Conservation (phyloP, 495 filamentous ascomycete species). For the Xylaria flabelliformis region DNA sequence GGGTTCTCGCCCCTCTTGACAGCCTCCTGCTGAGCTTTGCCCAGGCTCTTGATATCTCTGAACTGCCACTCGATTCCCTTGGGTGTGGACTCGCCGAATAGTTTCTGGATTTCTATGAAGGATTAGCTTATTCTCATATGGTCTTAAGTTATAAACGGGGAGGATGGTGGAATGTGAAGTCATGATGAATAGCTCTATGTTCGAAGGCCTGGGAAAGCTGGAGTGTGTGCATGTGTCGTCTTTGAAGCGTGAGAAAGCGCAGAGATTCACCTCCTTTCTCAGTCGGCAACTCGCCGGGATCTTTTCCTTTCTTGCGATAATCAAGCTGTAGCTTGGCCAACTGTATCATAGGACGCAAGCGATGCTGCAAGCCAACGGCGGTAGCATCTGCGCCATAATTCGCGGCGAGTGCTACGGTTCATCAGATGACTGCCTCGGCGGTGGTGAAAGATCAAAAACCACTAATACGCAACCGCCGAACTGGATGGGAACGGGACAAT, state of each 20-base stretch:
- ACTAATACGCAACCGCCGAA: neutral
- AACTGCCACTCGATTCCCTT: constrained; percentile 56
- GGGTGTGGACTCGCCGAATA: constrained; percentile 51
- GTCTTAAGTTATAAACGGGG: neutral
- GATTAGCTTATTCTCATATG: neutral
- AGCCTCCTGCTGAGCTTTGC: constrained; percentile 45
- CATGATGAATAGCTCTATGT: neutral
- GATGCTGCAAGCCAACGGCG: constrained; percentile 50
- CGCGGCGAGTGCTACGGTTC: constrained; percentile 31
- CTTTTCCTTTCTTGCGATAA: constrained; percentile 17
- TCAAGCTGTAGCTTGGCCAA: constrained; percentile 37
- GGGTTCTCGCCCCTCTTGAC: constrained; percentile 40
- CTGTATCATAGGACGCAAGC: constrained; percentile 50
- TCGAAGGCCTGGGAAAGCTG: neutral
- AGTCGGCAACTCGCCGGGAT: constrained; percentile 32
- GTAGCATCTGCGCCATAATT: constrained; percentile 38
- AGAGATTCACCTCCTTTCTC: constrained; percentile 31
- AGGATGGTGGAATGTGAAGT: neutral
- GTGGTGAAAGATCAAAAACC: neutral
- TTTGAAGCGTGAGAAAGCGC: neutral
- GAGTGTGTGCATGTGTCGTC: neutral
- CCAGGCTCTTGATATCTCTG: constrained; percentile 50
- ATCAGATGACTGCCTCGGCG: constrained; percentile 25
- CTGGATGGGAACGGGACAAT: neutral
- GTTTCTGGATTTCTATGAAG: constrained; percentile 49